These are phyloP conservation scores for Cicer judaicum DNA, from an alignment of 306 rosid species.

Conservation along the genomic window DNA sequence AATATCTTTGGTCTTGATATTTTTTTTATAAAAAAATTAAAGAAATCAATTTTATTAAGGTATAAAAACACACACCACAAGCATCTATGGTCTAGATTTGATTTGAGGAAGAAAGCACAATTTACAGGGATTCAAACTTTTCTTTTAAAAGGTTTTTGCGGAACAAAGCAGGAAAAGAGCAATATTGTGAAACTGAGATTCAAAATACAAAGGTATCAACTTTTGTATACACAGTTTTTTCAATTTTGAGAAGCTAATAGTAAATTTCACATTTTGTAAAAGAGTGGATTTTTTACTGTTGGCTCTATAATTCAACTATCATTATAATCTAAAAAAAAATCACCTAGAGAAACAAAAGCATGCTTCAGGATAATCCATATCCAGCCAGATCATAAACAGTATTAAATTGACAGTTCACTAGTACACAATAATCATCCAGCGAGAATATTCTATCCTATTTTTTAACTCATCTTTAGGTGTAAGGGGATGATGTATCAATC, in stretches of 20 bases:
- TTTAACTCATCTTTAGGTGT: not conserved
- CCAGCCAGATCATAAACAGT: not conserved
- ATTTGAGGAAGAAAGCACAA: too few relatives aligned
- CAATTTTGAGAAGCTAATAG: too few relatives aligned
- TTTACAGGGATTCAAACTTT: too few relatives aligned
- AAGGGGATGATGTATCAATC: not conserved
- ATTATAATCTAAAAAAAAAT: not conserved
- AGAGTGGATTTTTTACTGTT: too few relatives aligned
- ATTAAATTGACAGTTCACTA: not conserved
- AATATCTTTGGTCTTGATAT: too few relatives aligned
- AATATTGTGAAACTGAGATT: not conserved
- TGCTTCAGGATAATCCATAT: not conserved
- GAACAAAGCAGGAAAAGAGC: not conserved
- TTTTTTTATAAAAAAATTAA: too few relatives aligned
- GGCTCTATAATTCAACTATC: not conserved
- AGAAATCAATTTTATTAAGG: too few relatives aligned
- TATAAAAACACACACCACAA: too few relatives aligned
- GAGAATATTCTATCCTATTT: not conserved
- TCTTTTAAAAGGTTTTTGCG: not conserved
- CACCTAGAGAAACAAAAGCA: not conserved
- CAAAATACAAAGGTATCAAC: not conserved
- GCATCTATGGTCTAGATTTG: too few relatives aligned
- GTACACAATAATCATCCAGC: not conserved
- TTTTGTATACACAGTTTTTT: too few relatives aligned
- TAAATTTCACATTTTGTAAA: too few relatives aligned